Base-by-base conservation (phyloP, 75 land plant genomes). In the Larix kaempferi region DNA sequence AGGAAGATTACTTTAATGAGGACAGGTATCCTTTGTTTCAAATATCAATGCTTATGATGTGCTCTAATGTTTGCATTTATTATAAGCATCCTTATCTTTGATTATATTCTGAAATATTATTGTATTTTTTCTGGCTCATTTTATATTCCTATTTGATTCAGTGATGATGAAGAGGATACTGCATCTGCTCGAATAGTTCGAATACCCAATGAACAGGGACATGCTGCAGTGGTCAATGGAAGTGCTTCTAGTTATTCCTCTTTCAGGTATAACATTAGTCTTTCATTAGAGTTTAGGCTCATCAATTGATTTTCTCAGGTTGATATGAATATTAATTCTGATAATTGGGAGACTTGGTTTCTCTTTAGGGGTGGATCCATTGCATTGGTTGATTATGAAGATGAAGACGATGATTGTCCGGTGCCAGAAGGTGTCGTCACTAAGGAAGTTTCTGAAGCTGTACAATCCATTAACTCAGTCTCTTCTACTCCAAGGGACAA, bases 1-100 rank as follows among this genome's bases (percentile, higher is more conserved):
- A 96, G 79, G 99, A 96, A 79, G 99, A 96, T 29, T 96, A 96
- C 69, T 96, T 96, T 84, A 94, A 96, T 71, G 99, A 91, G 88
- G 88, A 87, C 78, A 87, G 88, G 88, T 85, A 76, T 37, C 37
- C 54, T 25, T 44, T 29, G n/a, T 25, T 37, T 79, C 59, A 25
- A 37, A 27, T 80, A 21, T 49, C 57, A 37, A 16, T 22, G 19
- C 56, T 55, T 17, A 52, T 21, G 59, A 7, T 23, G 14, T 23
- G 12, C n/a, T 13, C 23, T 16, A 21, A 11, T 75, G 35, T 75
- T 29, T 59, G 4, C 29, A 37, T 54, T 77, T 33, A 29, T 10
- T 56, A 49, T 80, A 55, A 59, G 29, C 8, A 25, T 39, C 10
- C 15, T 41, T 22, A 7, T 54, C 17, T 22, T 37, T 71, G 29